Evolutionary conservation across 1,139 yeast species (phyloP).

Genomic region (Geotrichum candidum): DNA sequence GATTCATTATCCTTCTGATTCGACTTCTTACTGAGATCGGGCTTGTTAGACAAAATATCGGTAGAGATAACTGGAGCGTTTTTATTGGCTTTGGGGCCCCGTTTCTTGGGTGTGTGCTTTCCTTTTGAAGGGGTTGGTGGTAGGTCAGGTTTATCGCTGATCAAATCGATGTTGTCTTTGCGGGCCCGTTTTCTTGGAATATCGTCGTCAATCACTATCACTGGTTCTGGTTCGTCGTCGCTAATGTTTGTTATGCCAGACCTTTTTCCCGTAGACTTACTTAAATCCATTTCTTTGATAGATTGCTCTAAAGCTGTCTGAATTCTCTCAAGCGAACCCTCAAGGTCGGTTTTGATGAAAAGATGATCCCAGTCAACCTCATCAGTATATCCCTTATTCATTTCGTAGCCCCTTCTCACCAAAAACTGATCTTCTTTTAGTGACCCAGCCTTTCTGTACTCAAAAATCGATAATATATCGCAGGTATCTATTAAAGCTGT

Average conservation of each 20-base stretch:
- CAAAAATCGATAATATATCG: slow-evolving; percentile 15
- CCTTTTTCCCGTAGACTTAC: neutral
- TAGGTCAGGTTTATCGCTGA: slow-evolving; percentile 1
- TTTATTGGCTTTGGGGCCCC: neutral
- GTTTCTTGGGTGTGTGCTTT: neutral
- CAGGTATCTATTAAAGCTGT: slow-evolving; percentile 21
- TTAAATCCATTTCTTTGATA: neutral
- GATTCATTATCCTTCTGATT: neutral
- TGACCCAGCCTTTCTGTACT: neutral
- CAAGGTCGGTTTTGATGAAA: neutral
- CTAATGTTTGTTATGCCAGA: neutral
- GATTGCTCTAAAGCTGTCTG: neutral
- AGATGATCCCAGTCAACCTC: slow-evolving; percentile 1
- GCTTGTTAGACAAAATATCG: neutral
- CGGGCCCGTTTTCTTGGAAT: neutral
- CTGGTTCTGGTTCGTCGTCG: neutral
- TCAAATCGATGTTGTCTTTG: neutral
- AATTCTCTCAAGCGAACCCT: neutral
- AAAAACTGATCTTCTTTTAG: slow-evolving; percentile 2
- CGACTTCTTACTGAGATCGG: neutral
- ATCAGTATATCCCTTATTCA: slow-evolving; percentile 3
- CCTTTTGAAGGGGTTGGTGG: neutral
- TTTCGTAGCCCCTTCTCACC: slow-evolving; percentile 11
- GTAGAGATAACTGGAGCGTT: neutral
- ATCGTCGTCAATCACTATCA: neutral